These are phyloP conservation scores for Coelastrella sp. DNA, from an alignment of 139 green algal species.

Conservation along the genomic window DNA sequence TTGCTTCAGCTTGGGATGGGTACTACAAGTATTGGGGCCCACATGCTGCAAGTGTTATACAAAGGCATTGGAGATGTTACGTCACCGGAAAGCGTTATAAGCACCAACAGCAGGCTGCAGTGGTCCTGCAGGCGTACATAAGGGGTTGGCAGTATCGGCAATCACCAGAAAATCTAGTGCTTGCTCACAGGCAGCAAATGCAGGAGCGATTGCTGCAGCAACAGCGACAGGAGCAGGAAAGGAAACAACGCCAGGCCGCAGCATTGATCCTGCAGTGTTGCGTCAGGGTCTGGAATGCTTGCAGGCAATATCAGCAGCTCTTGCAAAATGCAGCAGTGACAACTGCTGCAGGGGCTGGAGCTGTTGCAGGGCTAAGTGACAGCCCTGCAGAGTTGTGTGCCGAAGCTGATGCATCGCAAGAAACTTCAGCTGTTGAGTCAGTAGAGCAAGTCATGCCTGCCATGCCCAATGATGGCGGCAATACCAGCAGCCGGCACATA, in stretches of 20 bases:
- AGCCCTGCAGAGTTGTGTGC: too few species aligned
- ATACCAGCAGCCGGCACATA: not conserved
- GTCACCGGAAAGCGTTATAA: not conserved
- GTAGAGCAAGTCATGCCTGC: too few species aligned
- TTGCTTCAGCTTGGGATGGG: conserved; percentile 25
- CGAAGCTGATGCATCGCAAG: too few species aligned
- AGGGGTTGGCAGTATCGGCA: not conserved
- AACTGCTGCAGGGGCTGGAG: too few species aligned
- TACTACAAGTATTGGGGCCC: not conserved
- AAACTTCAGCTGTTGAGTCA: too few species aligned
- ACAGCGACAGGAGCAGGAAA: conserved; percentile 14
- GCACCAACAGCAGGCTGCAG: conserved; percentile 5
- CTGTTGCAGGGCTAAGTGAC: too few species aligned
- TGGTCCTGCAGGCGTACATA: not conserved
- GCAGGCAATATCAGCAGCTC: too few species aligned
- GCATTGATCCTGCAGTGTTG: not conserved
- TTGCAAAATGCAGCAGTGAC: too few species aligned
- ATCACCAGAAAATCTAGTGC: not conserved
- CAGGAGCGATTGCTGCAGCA: not conserved
- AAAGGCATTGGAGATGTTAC: conserved; percentile 10
- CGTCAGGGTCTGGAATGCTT: not conserved
- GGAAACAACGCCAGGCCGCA: not conserved
- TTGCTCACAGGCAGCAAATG: conserved; percentile 10
- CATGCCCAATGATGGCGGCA: too few species aligned
- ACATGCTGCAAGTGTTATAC: conserved; percentile 3